Conservation (phyloP, 139 green algal genomes). For the Tetradesmus obliquus region DNA sequence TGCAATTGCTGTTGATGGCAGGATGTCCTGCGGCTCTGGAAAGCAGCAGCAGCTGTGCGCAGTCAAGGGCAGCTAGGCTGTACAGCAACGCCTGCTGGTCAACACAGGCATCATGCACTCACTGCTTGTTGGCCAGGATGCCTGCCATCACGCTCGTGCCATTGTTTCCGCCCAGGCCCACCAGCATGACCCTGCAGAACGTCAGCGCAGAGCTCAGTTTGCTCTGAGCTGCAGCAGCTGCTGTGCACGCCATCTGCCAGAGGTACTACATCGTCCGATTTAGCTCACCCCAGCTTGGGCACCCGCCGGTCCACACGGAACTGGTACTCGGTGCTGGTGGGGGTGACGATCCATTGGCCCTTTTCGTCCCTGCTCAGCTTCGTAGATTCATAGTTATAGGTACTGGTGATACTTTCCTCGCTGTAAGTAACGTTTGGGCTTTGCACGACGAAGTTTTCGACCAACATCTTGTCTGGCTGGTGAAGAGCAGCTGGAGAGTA, state of each 20-base stretch:
- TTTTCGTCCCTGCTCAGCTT: constrained; percentile 70
- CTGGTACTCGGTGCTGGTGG: constrained; percentile 78
- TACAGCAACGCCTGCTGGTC: background rate
- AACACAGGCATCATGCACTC: constrained; percentile 46
- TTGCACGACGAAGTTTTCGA: constrained; percentile 90
- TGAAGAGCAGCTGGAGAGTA: background rate
- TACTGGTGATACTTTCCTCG: constrained; percentile 83
- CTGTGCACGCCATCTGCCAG: background rate
- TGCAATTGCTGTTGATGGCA: background rate
- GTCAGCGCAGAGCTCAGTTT: constrained; percentile 7
- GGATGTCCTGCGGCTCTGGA: background rate
- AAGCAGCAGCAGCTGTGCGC: background rate
- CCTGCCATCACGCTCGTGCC: constrained; percentile 95
- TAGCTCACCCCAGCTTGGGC: constrained; percentile 92
- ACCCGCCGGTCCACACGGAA: constrained; percentile 89
- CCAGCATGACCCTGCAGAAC: constrained; percentile 96
- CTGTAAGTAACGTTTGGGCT: constrained; percentile 88
- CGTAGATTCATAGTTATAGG: constrained; percentile 91
- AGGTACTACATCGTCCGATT: background rate
- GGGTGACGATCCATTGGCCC: constrained; percentile 84
- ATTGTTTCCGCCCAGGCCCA: constrained; percentile 99
- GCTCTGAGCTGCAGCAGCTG: background rate
- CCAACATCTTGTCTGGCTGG: constrained; percentile 73
- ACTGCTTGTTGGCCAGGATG: constrained; percentile 98
- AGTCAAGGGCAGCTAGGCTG: background rate